Evolutionary conservation across 495 filamentous ascomycete species (phyloP).

Genomic region (Neurospora sp.): DNA sequence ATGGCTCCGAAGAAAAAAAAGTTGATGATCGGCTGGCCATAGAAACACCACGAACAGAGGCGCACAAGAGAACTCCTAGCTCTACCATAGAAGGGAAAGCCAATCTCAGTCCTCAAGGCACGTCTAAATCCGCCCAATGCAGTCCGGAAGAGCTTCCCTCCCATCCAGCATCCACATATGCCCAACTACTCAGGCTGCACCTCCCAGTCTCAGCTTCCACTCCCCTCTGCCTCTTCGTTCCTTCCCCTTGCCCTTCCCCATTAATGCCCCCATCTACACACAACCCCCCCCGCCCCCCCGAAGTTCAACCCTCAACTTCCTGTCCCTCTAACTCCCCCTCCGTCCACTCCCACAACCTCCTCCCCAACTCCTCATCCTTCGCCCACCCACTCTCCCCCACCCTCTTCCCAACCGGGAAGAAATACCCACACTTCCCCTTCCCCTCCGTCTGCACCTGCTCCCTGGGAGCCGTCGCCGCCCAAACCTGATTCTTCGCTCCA

Average conservation of each 20-base stretch:
- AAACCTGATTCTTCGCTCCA: slow-evolving; percentile 51
- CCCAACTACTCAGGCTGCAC: not conserved
- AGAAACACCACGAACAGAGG: not conserved
- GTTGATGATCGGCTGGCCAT: not conserved
- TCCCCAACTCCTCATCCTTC: slow-evolving; percentile 38
- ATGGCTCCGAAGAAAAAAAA: not conserved
- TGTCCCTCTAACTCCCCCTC: slow-evolving; percentile 35
- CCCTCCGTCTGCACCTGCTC: slow-evolving; percentile 30
- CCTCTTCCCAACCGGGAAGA: slow-evolving; percentile 22
- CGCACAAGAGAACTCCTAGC: not conserved
- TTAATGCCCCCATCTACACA: no score
- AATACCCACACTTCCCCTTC: slow-evolving; percentile 10
- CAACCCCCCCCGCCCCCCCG: no score
- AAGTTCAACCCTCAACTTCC: not conserved
- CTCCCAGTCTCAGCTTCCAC: not conserved
- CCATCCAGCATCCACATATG: not conserved
- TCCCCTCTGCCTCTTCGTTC: no score
- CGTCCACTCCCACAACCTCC: slow-evolving; percentile 54
- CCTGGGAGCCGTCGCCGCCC: slow-evolving; percentile 38
- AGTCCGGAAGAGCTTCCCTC: not conserved
- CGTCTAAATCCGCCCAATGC: not conserved
- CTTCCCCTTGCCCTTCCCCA: no score
- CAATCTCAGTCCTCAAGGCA: no score
- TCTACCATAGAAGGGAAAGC: not conserved
- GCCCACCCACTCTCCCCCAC: slow-evolving; percentile 12